Base-by-base conservation (phyloP, 1,284 basidiomycete genomes). In the Ustilago sp. region DNA sequence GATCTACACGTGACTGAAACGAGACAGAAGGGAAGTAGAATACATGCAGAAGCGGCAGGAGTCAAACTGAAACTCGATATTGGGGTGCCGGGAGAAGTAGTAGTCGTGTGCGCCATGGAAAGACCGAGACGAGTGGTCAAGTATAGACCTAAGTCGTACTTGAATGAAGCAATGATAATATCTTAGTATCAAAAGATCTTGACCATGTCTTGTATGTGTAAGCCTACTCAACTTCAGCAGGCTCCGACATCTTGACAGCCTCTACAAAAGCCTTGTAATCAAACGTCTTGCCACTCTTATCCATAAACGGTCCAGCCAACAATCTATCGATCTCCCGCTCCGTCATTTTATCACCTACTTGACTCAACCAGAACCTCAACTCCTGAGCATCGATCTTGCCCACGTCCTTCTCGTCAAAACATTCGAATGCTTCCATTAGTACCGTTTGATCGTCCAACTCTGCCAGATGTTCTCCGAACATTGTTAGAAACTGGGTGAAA, bases 221-320 rank as follows among this genome's bases (percentile, higher is more conserved):
- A 38, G 13, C 32, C 15, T 58, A 83, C 54, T 82, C 81, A 28
- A 83, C 41, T 59, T 82, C 80, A 7, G 80, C 79, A 15, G 82
- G 82, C 48, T 83, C 82, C 34, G 73, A 73, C 82, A 83, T 82
- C 75, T 83, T 83, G 52, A 83, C 80, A 1, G 82, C 82, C 58
- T 83, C 82, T 8, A 82, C 75, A 54, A 83, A 85, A 34, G 83
- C 83, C 58, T 83, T 83, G 70, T 86, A 86, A 63, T 85, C 79
- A 50, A 86, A 86, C 36, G 66, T 78, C 55, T 76, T 79, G 15
- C 78, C 81, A 1, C 57, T 36, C 23, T 84, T 78, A 45, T 86
- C 84, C 62, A 81, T 72, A 41, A 85, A 86, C 1, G 83, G 74
- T 2, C 81, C 82, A 0, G 53, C 53, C 43, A 83, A 63, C 39